Evolutionary conservation across 2,329 filamentous ascomycete genomes (phyloP).

Genomic region (Fusarium hainanense): DNA sequence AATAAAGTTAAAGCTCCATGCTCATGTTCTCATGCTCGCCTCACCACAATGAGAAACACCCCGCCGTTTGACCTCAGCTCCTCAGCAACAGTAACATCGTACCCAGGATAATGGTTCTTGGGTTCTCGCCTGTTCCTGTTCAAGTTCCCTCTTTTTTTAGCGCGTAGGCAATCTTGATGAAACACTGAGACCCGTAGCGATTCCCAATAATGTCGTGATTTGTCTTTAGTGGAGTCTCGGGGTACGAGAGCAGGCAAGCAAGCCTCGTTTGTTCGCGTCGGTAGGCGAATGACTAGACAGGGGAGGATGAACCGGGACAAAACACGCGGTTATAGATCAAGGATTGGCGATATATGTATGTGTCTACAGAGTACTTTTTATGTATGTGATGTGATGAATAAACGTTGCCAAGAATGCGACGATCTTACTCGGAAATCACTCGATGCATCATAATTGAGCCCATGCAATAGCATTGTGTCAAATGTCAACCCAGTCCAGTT

Average conservation of each 20-base stretch:
- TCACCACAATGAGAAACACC: not conserved
- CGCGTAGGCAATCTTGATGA: constrained; percentile 4
- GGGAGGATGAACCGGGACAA: not conserved
- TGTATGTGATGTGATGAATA: constrained; percentile 1
- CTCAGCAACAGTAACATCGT: not conserved
- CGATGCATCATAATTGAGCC: not conserved
- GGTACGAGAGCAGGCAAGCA: not conserved
- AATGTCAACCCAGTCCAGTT: not conserved
- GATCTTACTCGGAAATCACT: not conserved
- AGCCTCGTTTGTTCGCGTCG: not conserved
- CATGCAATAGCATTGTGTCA: not conserved
- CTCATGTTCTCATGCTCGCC: not conserved
- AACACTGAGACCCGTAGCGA: not conserved
- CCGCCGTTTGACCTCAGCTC: constrained; percentile 13
- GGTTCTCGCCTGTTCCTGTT: not conserved
- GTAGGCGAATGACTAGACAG: not conserved
- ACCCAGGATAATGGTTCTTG: constrained; percentile 22
- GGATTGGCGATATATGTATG: not conserved
- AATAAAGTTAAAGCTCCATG: not conserved
- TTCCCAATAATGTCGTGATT: not conserved
- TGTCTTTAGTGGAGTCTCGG: not conserved
- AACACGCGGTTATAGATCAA: constrained; percentile 25
- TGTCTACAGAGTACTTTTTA: not conserved
- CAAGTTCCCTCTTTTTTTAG: not conserved
- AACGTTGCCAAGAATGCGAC: not conserved